A percentile compares a stretch with the other conserved stretches of the same genome.
phyloP scores from a whole-genome alignment of 805 yeast genomes.

The Wickerhamiella sorbophila region DNA sequence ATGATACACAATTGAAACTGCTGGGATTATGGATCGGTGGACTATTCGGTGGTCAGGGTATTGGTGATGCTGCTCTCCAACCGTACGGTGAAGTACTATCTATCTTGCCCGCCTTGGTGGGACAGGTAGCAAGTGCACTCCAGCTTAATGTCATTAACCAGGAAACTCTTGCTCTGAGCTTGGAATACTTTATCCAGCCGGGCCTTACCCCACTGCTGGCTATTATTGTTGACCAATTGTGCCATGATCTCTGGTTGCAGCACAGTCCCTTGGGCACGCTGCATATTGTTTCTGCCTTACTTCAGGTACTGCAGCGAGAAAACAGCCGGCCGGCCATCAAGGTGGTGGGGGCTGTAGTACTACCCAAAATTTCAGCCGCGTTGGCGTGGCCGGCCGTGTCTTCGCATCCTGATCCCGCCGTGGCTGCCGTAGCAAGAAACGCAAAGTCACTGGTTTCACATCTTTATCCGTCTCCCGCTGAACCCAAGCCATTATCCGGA shows the following conservation, averaged over 20 bases:
- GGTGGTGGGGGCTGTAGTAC: background rate
- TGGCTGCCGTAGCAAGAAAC: background rate
- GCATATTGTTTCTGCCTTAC: background rate
- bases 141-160: slow-evolving; percentile 40
- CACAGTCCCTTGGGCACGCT: slow-evolving; percentile 1
- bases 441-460: background rate
- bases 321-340: background rate
- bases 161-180: slow-evolving; percentile 54
- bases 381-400: background rate
- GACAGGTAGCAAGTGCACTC: slow-evolving; percentile 53
- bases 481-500: slow-evolving; percentile 4
- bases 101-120: slow-evolving; percentile 58
- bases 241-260: slow-evolving; percentile 28
- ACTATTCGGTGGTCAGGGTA: slow-evolving; percentile 67
- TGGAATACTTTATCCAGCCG: slow-evolving; percentile 77
- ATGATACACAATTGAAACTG: slow-evolving; percentile 19
- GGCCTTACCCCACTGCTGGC: slow-evolving; percentile 47
- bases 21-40: slow-evolving; percentile 68
- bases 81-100: slow-evolving; percentile 52
- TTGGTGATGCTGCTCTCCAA: slow-evolving; percentile 69
- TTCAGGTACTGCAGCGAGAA: background rate
- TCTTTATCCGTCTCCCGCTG: background rate
- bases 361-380: background rate
- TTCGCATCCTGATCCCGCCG: background rate
- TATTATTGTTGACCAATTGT: slow-evolving; percentile 39